Base-by-base conservation (phyloP, 2,329 filamentous ascomycete genomes). In the Ceratocystis papillata region DNA sequence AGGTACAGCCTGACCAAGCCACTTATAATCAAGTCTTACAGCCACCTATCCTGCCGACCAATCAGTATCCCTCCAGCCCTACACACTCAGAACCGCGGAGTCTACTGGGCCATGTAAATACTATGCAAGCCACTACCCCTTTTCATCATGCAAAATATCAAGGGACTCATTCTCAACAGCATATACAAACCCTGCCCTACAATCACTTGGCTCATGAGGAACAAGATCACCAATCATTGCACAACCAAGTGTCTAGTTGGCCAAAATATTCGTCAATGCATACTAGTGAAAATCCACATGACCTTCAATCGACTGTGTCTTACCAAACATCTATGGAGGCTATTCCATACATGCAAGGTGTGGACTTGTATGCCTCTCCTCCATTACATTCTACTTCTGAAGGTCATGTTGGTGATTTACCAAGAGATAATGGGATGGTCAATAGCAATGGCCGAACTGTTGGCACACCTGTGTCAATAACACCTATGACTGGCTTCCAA, bases 191-290 rank as follows among this genome's bases (percentile, higher is more conserved):
- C 1, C 25, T 30, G 17, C 20, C 37, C 12, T 46, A 30, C 59
- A 60, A 25, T 44, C 37, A 12, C 6, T 17, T 48, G 15, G 30
- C 53, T n/a, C 62, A 41, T 12, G 62, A 64, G 5, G 62, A 30
- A 5, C 2, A 44, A 17, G 37, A 48, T 25, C 64, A 61, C n/a
- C 44, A 65, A 17, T 20, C 53, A 28, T n/a, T 44, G 3, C 28
- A 53, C 10, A 20, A 28, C 20, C 53, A 65, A 17, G 53, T 28
- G 10, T 53, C 64, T 17, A 17, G 33, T 8, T 22, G 37, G 22
- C 6, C 33, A n/a, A 55, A 41, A 10, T 65, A 61, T 48, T 20
- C 64, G 5, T 33, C 64, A 22, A 5, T 37, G 12, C 64, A 65
- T 22, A 33, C 2, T 4, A 41, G 46, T 33, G 5, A 33, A 33